Conservation (phyloP, 805 yeast genomes). For the Hanseniaspora valbyensis region DNA sequence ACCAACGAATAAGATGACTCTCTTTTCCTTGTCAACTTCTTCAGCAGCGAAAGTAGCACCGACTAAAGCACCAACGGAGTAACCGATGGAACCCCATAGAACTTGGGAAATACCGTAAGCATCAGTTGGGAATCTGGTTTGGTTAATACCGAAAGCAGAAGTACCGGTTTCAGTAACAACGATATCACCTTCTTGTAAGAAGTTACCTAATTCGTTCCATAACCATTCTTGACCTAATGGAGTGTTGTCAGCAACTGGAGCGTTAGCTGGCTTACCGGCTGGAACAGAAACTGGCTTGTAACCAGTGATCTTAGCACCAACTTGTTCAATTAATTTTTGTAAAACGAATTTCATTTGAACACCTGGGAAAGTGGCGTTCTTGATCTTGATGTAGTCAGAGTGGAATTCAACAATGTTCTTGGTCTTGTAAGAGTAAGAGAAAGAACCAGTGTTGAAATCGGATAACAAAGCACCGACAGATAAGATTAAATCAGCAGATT, state of each 20-base stretch:
- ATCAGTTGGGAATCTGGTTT: slow-evolving; percentile 51
- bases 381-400: slow-evolving; percentile 62
- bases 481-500: slow-evolving; percentile 60
- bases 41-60: slow-evolving; percentile 63
- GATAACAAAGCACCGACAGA: slow-evolving; percentile 76
- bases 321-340: slow-evolving; percentile 32
- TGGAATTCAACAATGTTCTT: slow-evolving; percentile 69
- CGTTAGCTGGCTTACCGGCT: slow-evolving; percentile 33
- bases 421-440: slow-evolving; percentile 64
- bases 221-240: slow-evolving; percentile 55
- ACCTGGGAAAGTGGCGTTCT: slow-evolving; percentile 59
- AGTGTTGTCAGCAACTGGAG: slow-evolving; percentile 34
- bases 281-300: slow-evolving; percentile 51
- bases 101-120: slow-evolving; percentile 62
- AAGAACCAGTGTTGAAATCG: slow-evolving; percentile 85
- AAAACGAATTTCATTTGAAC: slow-evolving; percentile 56
- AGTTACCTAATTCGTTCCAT: slow-evolving; percentile 54
- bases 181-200: slow-evolving; percentile 57
- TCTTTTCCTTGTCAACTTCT: slow-evolving; percentile 48
- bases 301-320: slow-evolving; percentile 32
- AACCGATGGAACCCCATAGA: slow-evolving; percentile 68
- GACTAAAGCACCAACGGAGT: slow-evolving; percentile 52
- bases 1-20: slow-evolving; percentile 60
- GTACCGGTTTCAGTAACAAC: slow-evolving; percentile 67
- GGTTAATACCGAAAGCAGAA: slow-evolving; percentile 60